A percentile compares a stretch with the other conserved stretches of the same genome.
phyloP scores from a whole-genome alignment of 177 flowering plant species.

The Telopea speciosissima region DNA sequence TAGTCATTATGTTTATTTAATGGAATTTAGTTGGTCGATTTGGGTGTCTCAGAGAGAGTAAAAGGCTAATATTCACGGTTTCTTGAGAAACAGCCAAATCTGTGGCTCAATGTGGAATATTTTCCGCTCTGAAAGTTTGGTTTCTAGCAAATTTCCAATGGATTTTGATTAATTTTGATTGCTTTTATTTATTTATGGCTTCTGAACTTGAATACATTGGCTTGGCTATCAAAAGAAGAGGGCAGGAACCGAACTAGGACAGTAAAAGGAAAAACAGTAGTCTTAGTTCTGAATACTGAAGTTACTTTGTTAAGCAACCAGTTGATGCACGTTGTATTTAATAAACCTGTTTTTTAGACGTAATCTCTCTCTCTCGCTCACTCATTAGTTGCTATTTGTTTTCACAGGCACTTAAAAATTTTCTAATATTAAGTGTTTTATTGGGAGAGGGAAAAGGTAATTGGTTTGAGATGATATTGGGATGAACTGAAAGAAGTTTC shows the following conservation, averaged over 20 bases:
- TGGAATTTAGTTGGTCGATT: no score
- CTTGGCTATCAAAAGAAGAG: background rate
- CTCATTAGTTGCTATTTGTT: no score
- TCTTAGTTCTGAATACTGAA: no score
- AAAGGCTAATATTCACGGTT: no score
- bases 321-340: no score
- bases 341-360: background rate
- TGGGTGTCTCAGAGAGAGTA: no score
- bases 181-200: background rate
- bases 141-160: background rate
- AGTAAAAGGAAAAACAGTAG: no score
- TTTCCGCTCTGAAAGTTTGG: background rate
- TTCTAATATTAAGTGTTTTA: background rate
- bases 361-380: background rate
- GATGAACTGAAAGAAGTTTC: background rate
- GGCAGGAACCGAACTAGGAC: no score
- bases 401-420: background rate
- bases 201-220: background rate
- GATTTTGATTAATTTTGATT: no score
- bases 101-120: background rate
- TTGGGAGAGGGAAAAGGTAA: background rate
- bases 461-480: background rate
- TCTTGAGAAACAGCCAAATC: background rate
- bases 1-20: no score
- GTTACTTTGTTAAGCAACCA: no score